Conservation (phyloP, 1,284 basidiomycete genomes). For the Hypsizygus ulmarius region DNA sequence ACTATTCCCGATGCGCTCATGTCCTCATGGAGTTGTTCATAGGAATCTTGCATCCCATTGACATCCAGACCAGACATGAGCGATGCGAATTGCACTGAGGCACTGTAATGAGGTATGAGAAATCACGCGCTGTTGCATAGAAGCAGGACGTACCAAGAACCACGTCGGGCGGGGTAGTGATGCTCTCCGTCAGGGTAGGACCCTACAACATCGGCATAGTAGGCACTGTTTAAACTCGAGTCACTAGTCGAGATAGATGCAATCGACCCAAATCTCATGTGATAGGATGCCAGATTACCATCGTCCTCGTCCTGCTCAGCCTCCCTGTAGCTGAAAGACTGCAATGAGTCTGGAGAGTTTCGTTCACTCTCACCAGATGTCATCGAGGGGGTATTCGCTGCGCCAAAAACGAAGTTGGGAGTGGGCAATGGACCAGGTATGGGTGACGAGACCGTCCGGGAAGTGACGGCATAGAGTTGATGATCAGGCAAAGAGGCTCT, state of each 20-base stretch:
- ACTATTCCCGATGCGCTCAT: conserved; percentile 18
- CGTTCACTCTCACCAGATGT: conserved; percentile 47
- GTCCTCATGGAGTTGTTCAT: conserved; percentile 29
- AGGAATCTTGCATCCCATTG: conserved; percentile 27
- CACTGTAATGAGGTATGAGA: conserved; percentile 23
- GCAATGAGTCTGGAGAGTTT: conserved; percentile 46
- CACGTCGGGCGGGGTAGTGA: conserved; percentile 37
- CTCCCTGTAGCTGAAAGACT: conserved; percentile 38
- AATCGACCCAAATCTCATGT: conserved; percentile 57
- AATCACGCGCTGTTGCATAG: neutral
- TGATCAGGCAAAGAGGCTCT: conserved; percentile 48
- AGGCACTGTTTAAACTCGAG: conserved; percentile 49
- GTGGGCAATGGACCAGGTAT: conserved; percentile 70
- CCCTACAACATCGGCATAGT: conserved; percentile 50
- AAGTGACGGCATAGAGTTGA: conserved; percentile 46
- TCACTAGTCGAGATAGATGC: conserved; percentile 58
- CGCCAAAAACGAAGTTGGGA: conserved; percentile 67
- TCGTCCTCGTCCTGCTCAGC: conserved; percentile 51
- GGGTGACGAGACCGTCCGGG: conserved; percentile 50
- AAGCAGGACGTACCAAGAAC: conserved; percentile 45
- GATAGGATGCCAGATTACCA: conserved; percentile 45
- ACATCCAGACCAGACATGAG: conserved; percentile 50
- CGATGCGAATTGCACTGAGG: conserved; percentile 37
- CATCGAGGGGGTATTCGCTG: conserved; percentile 45
- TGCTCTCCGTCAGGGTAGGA: conserved; percentile 34